A percentile compares a stretch with the other conserved stretches of the same genome.
Conservation (phyloP, 1,284 basidiomycete species). For the Naganishia cerealis region DNA sequence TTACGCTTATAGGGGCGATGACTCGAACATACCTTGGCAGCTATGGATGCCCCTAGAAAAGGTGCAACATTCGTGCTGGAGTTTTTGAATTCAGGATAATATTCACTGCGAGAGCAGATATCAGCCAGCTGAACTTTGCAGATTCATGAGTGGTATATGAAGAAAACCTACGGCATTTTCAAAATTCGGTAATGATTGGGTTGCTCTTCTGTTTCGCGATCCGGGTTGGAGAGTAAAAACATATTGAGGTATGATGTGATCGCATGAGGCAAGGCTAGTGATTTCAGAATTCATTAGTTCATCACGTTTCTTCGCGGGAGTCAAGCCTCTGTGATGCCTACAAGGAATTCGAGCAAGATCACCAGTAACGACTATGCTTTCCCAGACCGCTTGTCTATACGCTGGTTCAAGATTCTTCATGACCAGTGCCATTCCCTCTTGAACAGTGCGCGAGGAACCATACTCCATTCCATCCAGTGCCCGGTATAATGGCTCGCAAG, state of each 20-base stretch:
- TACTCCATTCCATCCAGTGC: slow-evolving; percentile 22
- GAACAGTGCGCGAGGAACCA: slow-evolving; percentile 60
- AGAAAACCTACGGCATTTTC: slow-evolving; percentile 62
- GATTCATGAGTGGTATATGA: too few relatives aligned
- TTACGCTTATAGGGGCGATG: neutral
- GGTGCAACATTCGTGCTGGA: slow-evolving; percentile 77
- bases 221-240: slow-evolving; percentile 67
- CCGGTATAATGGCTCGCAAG: slow-evolving; percentile 80
- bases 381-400: slow-evolving; percentile 72
- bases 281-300: neutral
- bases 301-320: neutral
- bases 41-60: slow-evolving; percentile 82
- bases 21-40: slow-evolving; percentile 68
- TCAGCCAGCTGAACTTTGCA: neutral
- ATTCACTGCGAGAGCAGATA: slow-evolving; percentile 59
- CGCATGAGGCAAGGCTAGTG: slow-evolving; percentile 58
- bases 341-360: slow-evolving; percentile 76
- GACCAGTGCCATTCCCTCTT: slow-evolving; percentile 51
- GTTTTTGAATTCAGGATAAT: slow-evolving; percentile 86
- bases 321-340: slow-evolving; percentile 48
- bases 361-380: slow-evolving; percentile 78
- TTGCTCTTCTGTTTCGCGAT: slow-evolving; percentile 58
- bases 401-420: slow-evolving; percentile 49
- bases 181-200: slow-evolving; percentile 66
- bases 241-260: slow-evolving; percentile 72